phyloP scores from a whole-genome alignment of 23 red algal species.

The Gracilaria vermiculophylla region DNA sequence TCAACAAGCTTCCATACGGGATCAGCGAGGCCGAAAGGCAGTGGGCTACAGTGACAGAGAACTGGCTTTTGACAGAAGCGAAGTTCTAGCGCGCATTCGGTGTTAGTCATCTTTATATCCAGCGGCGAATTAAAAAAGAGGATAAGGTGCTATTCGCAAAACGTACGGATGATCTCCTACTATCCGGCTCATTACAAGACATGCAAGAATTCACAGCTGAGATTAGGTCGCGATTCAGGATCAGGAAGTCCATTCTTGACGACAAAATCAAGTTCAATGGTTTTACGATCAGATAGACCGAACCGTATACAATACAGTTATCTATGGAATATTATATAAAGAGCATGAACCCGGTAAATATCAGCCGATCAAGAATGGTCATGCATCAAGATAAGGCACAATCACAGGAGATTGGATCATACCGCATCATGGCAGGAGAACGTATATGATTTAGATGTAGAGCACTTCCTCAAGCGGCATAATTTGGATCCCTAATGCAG shows the following conservation, averaged over 20 bases:
- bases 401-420: not conserved
- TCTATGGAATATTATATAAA: conserved; percentile 25
- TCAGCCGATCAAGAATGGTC: not conserved
- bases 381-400: not conserved
- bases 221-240: conserved; percentile 7
- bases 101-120: not conserved
- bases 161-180: conserved; percentile 34
- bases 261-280: conserved; percentile 33
- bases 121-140: not conserved
- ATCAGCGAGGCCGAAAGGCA: conserved; percentile 35
- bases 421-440: conserved; percentile 37
- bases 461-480: conserved; percentile 17
- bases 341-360: conserved; percentile 4
- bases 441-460: conserved; percentile 9
- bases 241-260: conserved; percentile 38
- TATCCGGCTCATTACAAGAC: not conserved
- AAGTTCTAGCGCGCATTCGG: conserved; percentile 3
- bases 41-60: conserved; percentile 35
- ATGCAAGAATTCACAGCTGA: conserved; percentile 3
- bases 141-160: conserved; percentile 20
- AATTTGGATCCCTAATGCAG: conserved; percentile 17
- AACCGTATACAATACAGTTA: not conserved
- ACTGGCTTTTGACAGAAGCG: conserved; percentile 15
- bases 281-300: not conserved
- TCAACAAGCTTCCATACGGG: conserved; percentile 25